These are phyloP conservation scores for Gryganskiella cystojenkinii DNA, from an alignment of 192 early-diverging fungal genomes.

Conservation along the genomic window DNA sequence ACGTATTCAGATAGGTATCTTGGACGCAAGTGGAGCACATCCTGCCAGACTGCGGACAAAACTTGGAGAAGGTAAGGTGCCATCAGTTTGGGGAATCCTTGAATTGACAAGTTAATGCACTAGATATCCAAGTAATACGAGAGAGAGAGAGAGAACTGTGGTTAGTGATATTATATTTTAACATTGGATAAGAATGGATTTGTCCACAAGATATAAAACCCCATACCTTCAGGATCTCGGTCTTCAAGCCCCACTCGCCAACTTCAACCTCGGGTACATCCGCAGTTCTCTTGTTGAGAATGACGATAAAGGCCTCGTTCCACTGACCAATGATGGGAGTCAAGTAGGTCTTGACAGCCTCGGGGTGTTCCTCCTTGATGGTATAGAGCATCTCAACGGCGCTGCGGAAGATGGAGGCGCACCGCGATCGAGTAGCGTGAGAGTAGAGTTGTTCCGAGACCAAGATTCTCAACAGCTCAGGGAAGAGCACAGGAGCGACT, in stretches of 20 bases:
- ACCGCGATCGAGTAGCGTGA: constrained; percentile 75
- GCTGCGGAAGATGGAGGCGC: constrained; percentile 84
- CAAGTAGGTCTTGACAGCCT: constrained; percentile 74
- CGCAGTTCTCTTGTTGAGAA: constrained; percentile 68
- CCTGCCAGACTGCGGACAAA: constrained; percentile 77
- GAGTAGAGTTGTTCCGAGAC: constrained; percentile 67
- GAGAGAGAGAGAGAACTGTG: not conserved
- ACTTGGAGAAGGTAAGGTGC: constrained; percentile 58
- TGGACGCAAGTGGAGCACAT: constrained; percentile 67
- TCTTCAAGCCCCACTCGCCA: constrained; percentile 74
- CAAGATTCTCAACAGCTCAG: constrained; percentile 87
- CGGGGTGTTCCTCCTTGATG: constrained; percentile 81
- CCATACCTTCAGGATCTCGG: constrained; percentile 76
- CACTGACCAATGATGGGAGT: constrained; percentile 83
- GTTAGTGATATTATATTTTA: not conserved
- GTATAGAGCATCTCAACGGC: constrained; percentile 87
- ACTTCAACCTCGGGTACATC: constrained; percentile 56
- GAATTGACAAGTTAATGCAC: constrained; percentile 69
- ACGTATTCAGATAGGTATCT: constrained; percentile 60
- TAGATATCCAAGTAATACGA: constrained; percentile 17
- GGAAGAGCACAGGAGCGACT: constrained; percentile 82
- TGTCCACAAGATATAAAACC: not conserved
- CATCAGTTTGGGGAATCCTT: constrained; percentile 73
- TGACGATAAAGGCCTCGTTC: constrained; percentile 74
- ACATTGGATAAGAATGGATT: no score